Percentiles rank a stretch among this genome's conserved stretches.
Evolutionary conservation across 495 filamentous ascomycete genomes (phyloP).

Genomic region (Penicillium maclennaniae): DNA sequence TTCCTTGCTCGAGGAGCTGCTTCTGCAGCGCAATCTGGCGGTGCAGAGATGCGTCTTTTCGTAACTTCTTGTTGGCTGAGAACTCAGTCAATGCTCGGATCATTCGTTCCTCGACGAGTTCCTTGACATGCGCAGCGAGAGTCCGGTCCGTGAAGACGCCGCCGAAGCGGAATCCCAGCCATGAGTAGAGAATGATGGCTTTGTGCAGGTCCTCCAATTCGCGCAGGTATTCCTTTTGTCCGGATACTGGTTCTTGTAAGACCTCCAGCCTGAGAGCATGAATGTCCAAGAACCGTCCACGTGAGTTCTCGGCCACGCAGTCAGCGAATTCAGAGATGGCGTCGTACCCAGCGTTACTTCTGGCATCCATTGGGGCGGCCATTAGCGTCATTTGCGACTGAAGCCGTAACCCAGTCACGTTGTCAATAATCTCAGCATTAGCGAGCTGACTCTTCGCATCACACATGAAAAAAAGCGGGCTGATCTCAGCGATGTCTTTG

Average conservation of each 20-base stretch:
- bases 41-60: constrained; percentile 39
- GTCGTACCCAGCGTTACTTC: constrained; percentile 18
- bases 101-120: constrained; percentile 73
- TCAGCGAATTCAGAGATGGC: constrained; percentile 57
- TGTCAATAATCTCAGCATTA: constrained; percentile 68
- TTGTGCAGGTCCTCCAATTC: constrained; percentile 76
- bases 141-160: constrained; percentile 76
- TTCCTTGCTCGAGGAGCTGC: constrained; percentile 30
- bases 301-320: constrained; percentile 60
- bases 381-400: constrained; percentile 72
- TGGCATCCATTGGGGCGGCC: constrained; percentile 54
- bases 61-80: constrained; percentile 46
- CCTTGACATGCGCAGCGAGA: constrained; percentile 77
- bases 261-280: constrained; percentile 60
- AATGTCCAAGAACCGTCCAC: constrained; percentile 65
- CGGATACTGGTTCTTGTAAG: constrained; percentile 51
- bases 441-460: constrained; percentile 51
- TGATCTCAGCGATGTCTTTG: constrained; percentile 57
- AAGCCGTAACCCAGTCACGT: constrained; percentile 57
- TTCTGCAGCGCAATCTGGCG: constrained; percentile 43
- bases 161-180: constrained; percentile 69
- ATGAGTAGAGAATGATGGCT: constrained; percentile 76
- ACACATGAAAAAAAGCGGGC: constrained; percentile 71
- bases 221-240: constrained; percentile 51
- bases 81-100: constrained; percentile 58